Conservation (phyloP, 2,329 filamentous ascomycete species). For the Alternaria sp. region DNA sequence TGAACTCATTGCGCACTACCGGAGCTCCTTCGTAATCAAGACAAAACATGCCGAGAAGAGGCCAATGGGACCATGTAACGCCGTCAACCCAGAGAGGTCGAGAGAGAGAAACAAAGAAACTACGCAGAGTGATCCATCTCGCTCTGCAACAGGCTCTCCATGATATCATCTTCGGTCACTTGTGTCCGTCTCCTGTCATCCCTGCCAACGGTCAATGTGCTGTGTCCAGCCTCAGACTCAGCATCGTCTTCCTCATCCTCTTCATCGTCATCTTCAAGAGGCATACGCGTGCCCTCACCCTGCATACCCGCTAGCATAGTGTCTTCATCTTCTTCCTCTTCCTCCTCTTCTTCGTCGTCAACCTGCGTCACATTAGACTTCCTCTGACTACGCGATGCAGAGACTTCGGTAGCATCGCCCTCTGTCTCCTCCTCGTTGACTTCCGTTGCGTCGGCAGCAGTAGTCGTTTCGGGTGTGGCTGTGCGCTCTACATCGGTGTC, state of each 20-base stretch:
- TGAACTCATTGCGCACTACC: not conserved
- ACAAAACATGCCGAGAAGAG: not conserved
- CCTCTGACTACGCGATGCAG: constrained; percentile 17
- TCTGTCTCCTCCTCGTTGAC: constrained; percentile 13
- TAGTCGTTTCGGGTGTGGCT: constrained; percentile 23
- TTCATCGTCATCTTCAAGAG: constrained; percentile 37
- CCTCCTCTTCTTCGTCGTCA: constrained; percentile 20
- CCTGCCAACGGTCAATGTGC: constrained; percentile 8
- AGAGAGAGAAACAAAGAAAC: not conserved
- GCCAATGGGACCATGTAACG: not conserved
- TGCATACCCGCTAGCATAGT: constrained; percentile 43
- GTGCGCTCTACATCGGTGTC: constrained; percentile 13
- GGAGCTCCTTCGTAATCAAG: not conserved
- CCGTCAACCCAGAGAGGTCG: not conserved
- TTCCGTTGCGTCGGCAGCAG: constrained; percentile 11
- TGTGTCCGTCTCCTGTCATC: constrained; percentile 9
- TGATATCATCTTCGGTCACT: constrained; percentile 44
- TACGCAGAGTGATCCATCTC: constrained; percentile 14
- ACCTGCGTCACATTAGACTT: not conserved
- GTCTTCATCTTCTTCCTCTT: constrained; percentile 39
- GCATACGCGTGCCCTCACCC: constrained; percentile 44
- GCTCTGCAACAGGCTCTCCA: constrained; percentile 38
- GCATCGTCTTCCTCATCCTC: constrained; percentile 24
- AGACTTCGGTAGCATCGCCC: constrained; percentile 20
- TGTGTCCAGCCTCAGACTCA: constrained; percentile 5